Evolutionary conservation across 169 alveolate species (phyloP), one percentile per base, ranked within the genome.

Genomic region (Plasmodium gonderi): DNA sequence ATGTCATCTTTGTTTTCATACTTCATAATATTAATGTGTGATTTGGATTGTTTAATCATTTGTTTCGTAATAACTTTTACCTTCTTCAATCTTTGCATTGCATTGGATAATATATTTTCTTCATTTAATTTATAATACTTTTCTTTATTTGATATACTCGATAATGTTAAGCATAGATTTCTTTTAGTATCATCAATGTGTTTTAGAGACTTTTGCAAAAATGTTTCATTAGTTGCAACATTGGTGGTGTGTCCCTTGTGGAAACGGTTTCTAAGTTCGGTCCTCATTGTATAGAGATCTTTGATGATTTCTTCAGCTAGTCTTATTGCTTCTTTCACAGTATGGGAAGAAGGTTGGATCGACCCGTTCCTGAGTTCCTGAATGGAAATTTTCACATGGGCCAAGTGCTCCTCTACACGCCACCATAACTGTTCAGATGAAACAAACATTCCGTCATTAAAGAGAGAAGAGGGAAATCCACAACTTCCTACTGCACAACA

Each of bases 1-100:
- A 85, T 31, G 36, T 85, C 85, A 23, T 36, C 78, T 74, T 51
- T 23, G 29, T 75, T 33, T 47, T 68, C 76, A 5, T 11, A 17
- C 14, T n/a, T 68, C 40, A 17, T 68, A 17, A 68, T 68, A n/a
- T 68, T 68, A 20, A 54, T 54, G 23, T 20, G 23, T 54, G 69
- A 26, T 54, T 54, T 17, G n/a, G 69, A 26, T 0, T 54, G 69
- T 23, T 12, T 54, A 12, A 26, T 54, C 69, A 54, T 54, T 3
- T 54, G 69, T 5, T 54, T 31, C 29, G 69, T 54, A 17, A 20
- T 1, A 5, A 20, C 23, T 54, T 54, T 54, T 31, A 54, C 69
- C 23, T 8, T 2, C 23, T 17, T 54, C 23, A 54, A 54, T 7
- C 36, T 17, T 9, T 17, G 5, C 33, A 17, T 31, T 54, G 23